Base-by-base conservation (phyloP, 129 eudicot genomes). In the Artemisia argyi region DNA sequence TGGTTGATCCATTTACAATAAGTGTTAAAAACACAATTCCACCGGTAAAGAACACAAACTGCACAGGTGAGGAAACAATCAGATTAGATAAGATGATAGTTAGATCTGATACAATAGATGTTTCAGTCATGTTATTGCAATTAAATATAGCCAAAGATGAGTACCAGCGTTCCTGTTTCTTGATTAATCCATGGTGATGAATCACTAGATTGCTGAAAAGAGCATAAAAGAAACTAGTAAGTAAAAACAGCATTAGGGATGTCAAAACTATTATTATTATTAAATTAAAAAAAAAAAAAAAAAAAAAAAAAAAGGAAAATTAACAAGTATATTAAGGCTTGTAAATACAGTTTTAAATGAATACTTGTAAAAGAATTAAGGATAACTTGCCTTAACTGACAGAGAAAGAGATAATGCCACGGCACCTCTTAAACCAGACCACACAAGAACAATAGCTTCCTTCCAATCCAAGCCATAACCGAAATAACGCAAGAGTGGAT, bases 361-460 rank as follows among this genome's bases (percentile, higher is more conserved):
- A 39, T 32, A 65, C 14, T 57, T 57, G 1, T 46, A 72, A 20
- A 47, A 54, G 62, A 15, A 66, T 4, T 1, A 52, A 71, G 60
- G 71, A 66, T 12, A 66, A 87, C 91, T 80, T 83, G 66, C 98
- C 96, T 93, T 85, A 78, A 93, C 88, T 17, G 98, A 89, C 66
- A 93, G 78, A 26, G 98, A 87, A 66, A 93, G 98, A 12, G 98
- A 75, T 76, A 93, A 79, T 59, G 98, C 92, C 35, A 93, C 98
- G n/a, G 97, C 97, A 60, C 98, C 98, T 54, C 98, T 89, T 73
- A 93, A 73, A 61, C 98, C 97, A 74, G 96, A 82, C 98, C 97
- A 93, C 11, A 84, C 80, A 58, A 93, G 88, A 73, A 93, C 80
- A 67, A 68, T 68, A 61, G 97, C 98, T 83, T 93, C 98, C 83